Conservation (phyloP, 2,329 filamentous ascomycete species). For the Fusarium dimerum region DNA sequence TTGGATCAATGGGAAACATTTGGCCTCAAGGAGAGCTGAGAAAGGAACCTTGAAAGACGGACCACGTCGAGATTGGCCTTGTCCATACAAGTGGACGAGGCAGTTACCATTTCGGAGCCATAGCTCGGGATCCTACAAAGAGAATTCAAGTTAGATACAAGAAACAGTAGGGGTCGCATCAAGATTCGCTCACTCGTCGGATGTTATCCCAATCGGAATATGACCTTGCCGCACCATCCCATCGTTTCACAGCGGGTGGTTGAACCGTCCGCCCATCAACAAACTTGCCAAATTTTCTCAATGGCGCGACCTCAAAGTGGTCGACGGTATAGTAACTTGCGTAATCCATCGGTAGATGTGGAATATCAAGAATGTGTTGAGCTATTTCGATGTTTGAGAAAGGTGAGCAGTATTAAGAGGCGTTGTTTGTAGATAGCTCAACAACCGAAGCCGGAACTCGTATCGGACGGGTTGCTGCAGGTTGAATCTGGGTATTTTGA, state of each 20-base stretch:
- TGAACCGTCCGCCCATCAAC: constrained; percentile 28
- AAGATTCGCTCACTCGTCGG: constrained; percentile 42
- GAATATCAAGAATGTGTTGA: neutral
- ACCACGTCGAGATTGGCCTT: constrained; percentile 63
- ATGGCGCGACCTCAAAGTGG: constrained; percentile 16
- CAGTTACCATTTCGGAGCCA: constrained; percentile 71
- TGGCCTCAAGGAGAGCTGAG: constrained; percentile 53
- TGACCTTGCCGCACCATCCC: constrained; percentile 51
- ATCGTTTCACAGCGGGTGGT: constrained; percentile 42
- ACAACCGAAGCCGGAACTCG: constrained; percentile 15
- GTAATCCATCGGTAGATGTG: neutral
- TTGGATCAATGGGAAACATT: constrained; percentile 62
- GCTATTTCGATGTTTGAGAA: neutral
- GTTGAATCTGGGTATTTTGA: constrained; percentile 9
- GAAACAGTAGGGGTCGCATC: neutral
- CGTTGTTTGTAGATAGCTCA: constrained; percentile 5
- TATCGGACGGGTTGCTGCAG: constrained; percentile 21
- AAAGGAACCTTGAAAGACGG: constrained; percentile 70
- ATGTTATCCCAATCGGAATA: constrained; percentile 49
- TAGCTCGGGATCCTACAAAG: constrained; percentile 66
- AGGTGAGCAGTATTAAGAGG: constrained; percentile 3
- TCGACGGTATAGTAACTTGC: constrained; percentile 2
- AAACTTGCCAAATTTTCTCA: constrained; percentile 28
- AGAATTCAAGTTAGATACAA: neutral
- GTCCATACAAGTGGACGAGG: constrained; percentile 67